These are phyloP conservation scores for Annona squamosa DNA, from an alignment of 164 flowering plant species.

Conservation along the genomic window DNA sequence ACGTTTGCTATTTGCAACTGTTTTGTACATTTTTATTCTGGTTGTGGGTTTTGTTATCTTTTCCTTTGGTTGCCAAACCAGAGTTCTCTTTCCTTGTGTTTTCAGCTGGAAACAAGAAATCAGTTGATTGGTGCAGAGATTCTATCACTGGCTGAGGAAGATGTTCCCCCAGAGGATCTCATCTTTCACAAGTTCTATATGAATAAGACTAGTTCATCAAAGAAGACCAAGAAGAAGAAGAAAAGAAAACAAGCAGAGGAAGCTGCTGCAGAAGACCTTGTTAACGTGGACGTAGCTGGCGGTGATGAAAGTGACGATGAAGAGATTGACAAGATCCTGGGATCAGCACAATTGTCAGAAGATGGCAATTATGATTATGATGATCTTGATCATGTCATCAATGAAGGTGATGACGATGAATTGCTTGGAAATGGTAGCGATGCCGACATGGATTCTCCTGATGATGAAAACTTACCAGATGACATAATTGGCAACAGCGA, in stretches of 20 bases:
- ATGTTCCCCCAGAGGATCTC: slow-evolving; percentile 90
- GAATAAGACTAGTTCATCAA: slow-evolving; percentile 63
- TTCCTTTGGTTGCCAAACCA: background rate
- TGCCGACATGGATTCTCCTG: slow-evolving; percentile 37
- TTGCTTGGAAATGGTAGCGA: slow-evolving; percentile 64
- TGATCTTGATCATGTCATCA: slow-evolving; percentile 56
- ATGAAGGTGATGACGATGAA: slow-evolving; percentile 81
- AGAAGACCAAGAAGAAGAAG: slow-evolving; percentile 79
- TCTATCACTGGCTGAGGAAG: slow-evolving; percentile 70
- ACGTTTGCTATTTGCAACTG: too few species aligned
- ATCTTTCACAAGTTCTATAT: slow-evolving; percentile 88
- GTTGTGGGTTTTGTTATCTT: background rate
- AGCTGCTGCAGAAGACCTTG: slow-evolving; percentile 60
- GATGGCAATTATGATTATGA: slow-evolving; percentile 81
- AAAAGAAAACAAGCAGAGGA: slow-evolving; percentile 61
- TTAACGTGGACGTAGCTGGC: slow-evolving; percentile 25
- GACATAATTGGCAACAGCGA: slow-evolving; percentile 22
- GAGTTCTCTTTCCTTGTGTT: background rate
- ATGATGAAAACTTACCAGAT: slow-evolving; percentile 17
- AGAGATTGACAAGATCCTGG: slow-evolving; percentile 72
- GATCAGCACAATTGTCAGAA: slow-evolving; percentile 27
- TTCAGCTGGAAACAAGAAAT: slow-evolving; percentile 68
- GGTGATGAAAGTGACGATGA: slow-evolving; percentile 83
- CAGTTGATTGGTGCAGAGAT: slow-evolving; percentile 78
- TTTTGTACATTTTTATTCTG: background rate